Base-by-base conservation (phyloP, 2,329 filamentous ascomycete species). In the Fusarium sp. region DNA sequence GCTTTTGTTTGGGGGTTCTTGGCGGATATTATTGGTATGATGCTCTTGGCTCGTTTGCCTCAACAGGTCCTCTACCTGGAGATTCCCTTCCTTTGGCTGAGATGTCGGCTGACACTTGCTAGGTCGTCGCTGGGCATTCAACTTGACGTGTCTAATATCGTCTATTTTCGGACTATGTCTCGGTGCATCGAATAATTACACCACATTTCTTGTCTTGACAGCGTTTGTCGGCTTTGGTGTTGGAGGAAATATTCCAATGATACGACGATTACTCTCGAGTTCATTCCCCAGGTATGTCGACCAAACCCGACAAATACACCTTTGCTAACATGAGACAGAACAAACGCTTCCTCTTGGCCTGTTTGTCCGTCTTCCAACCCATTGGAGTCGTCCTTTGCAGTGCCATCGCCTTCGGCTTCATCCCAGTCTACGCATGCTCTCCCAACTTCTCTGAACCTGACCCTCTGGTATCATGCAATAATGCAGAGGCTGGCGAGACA, bases 161-260 rank as follows among this genome's bases (percentile, higher is more conserved):
- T 85, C 85, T 13, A 75, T 86, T 6, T 90, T 89, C 65, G 87
- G 88, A 13, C 77, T 89, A 0, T 84, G 83, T 27, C 81, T 89
- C 3, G 87, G 84, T 18, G 84, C 83, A 4, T 84, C 86, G 13
- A 82, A 85, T 60, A 83, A 79, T 15, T 89, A 88, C 78, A 82
- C 75, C 20, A 83, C 83, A 6, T 86, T 89, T 52, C 81, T 89
- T 25, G 83, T 86, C 18, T 76, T 89, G 13, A 88, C 86, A 4
- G 86, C 87, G 0, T 86, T 89, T 65, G 83, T 86, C 15, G 87
- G 87, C 5, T 86, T 88, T 61, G 86, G 86, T 8, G 81, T 86
- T 0, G 85, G 85, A 4, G 86, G 86, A 11, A 88, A 88, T 46
- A 87, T 88, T 15, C 87, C 86, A 5, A 87, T 88, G 86, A 88